phyloP scores from a whole-genome alignment of 306 rosid genomes.

The Cicer pinnatifidum region DNA sequence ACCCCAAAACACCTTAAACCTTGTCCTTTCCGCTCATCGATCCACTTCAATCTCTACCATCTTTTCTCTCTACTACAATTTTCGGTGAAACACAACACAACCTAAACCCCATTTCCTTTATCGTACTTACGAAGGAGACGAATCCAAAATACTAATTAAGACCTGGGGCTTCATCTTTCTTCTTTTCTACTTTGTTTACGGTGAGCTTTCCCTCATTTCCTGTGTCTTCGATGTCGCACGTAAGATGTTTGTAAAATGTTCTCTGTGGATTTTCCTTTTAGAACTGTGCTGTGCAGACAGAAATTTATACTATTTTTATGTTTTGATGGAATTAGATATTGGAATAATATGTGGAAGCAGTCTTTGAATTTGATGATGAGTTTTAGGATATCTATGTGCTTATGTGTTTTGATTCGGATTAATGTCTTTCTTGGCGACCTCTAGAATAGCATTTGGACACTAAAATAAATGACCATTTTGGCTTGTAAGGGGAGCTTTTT shows the following conservation, averaged over 20 bases:
- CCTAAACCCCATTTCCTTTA: no score
- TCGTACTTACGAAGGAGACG: no score
- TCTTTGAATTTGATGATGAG: neutral
- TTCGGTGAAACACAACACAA: no score
- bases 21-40: no score
- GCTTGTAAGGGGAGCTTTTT: neutral
- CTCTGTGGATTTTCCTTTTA: neutral
- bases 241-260: neutral
- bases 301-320: no score
- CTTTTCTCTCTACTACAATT: no score
- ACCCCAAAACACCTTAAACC: no score
- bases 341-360: no score
- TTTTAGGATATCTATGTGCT: neutral
- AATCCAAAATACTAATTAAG: neutral
- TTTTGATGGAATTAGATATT: no score
- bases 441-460: neutral
- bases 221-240: neutral
- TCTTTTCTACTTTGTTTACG: neutral
- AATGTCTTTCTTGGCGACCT: neutral
- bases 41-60: no score
- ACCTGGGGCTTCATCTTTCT: neutral
- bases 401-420: neutral
- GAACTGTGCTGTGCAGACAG: neutral
- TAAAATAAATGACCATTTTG: neutral
- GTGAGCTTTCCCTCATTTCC: neutral